A percentile compares a stretch with the other conserved stretches of the same genome.
Evolutionary conservation across 2,329 filamentous ascomycete species (phyloP).

Genomic region (Pochonia chlamydosporia): DNA sequence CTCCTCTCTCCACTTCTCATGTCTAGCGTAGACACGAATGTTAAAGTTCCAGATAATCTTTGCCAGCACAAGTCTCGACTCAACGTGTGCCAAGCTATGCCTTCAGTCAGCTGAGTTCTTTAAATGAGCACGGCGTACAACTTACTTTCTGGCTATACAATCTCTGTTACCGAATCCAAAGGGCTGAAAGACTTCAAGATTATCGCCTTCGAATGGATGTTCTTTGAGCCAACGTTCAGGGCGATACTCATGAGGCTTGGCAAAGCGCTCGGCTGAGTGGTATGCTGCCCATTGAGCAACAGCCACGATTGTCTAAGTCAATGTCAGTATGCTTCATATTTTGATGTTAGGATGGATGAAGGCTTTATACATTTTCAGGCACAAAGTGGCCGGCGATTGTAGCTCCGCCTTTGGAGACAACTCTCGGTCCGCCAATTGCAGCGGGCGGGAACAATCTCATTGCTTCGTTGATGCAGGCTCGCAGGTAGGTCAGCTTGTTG

Average conservation of each 20-base stretch:
- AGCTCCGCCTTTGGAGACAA: conserved; percentile 29
- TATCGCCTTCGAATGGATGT: conserved; percentile 29
- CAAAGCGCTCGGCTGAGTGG: conserved; percentile 7
- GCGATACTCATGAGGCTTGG: conserved; percentile 33
- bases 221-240: conserved; percentile 40
- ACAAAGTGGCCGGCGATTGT: neutral
- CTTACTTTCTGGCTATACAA: conserved; percentile 43
- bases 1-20: neutral
- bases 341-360: neutral
- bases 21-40: neutral
- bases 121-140: neutral
- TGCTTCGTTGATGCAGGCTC: conserved; percentile 33
- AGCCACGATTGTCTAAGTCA: neutral
- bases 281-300: neutral
- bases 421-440: conserved; percentile 24
- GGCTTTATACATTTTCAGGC: neutral
- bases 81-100: conserved; percentile 1
- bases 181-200: conserved; percentile 35
- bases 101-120: neutral
- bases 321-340: neutral
- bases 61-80: neutral
- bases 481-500: conserved; percentile 20
- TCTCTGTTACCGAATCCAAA: conserved; percentile 42
- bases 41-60: neutral
- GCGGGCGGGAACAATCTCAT: conserved; percentile 31